Evolutionary conservation across 2,329 filamentous ascomycete genomes (phyloP), one percentile per base, ranked within the genome.

Genomic region (Pestalotiopsis sp.): DNA sequence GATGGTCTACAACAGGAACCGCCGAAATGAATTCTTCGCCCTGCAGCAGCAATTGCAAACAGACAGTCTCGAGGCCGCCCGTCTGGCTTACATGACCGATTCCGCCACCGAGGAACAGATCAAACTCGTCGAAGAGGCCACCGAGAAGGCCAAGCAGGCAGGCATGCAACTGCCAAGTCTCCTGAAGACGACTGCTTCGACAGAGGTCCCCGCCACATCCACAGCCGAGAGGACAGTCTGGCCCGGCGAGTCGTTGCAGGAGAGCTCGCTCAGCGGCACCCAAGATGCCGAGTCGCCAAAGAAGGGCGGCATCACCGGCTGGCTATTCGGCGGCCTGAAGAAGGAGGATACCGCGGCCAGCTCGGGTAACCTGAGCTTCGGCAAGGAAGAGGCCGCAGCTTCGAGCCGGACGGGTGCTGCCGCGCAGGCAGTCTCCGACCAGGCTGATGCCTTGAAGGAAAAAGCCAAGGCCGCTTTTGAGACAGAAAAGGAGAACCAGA

Each of bases 71-170:
- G 84, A 86, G 71, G 83, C 84, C 70, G 88, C 88, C 65, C 87
- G 88, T 38, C 80, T 90, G 20, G 87, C 88, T 69, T 90, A 89
- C 80, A 86, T 90, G 81, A 85, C 84, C 70, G 86, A 86, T 75
- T 81, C 83, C 45, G 88, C 88, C 31, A 87, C 84, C 67, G 83
- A 86, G 59, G 87, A 88, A 61, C 88, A 90, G 77, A 82, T 85
- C 65, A 75, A 79, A 39, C 82, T 89, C 68, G 88, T 90, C 64
- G 88, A 90, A 73, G 86, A 88, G 67, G 86, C 86, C 70, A 85
- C 87, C 72, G 82, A 79, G 68, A 80, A 82, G 62, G 86, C 86
- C 68, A 81, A 83, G 69, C 77, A 80, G 65, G 75, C 77, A 67
- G 84, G 83, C 72, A 76, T 81, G 75, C 81, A 84, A 73, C 76